Base-by-base conservation (phyloP, 1,139 yeast species). In the Zygosaccharomyces sapae region DNA sequence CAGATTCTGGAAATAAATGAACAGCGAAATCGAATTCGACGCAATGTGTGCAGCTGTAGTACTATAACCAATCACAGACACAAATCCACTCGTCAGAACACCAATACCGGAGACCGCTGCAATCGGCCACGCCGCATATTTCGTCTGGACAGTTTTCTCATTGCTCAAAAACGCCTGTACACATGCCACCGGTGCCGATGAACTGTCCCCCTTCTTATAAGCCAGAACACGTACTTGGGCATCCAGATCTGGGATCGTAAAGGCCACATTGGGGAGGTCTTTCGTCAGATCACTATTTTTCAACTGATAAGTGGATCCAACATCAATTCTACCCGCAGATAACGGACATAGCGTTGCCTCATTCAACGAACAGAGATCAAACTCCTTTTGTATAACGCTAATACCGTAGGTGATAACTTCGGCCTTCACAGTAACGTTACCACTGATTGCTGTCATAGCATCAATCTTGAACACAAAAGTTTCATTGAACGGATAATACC, bases 11-110 rank as follows among this genome's bases (percentile, higher is more conserved):
- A 92, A 92, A 70, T 92, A 94, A 50, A 89, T 80, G 70, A 92
- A 92, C 55, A 92, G 74, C 1, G 97, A 87, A 69, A 92, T 86
- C 20, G 96, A 84, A 70, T 92, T 92, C 19, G 97, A 86, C 10
- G 97, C 96, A 66, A 92, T 90, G 66, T 92, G 98, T 3, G 97
- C 94, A 7, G 98, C 96, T 2, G 98, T 90, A 53, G 83, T 81
- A 30, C 95, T 82, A 65, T 90, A 94, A 9, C 97, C 97, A 58
- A 84, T 76, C 37, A 89, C 82, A 0, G 96, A 87, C 38, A 88
- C 81, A 45, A 87, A 78, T 38, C 96, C 96, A 1, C 97, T 86
- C 5, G 94, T 83, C 45, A 89, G 68, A 38, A 92, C 78, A 53
- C 97, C 97, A 42, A 87, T 67, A 43, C 96, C 95, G 2, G 96